phyloP scores from a whole-genome alignment of 345 rosid genomes.

The Hypericum perforatum region DNA sequence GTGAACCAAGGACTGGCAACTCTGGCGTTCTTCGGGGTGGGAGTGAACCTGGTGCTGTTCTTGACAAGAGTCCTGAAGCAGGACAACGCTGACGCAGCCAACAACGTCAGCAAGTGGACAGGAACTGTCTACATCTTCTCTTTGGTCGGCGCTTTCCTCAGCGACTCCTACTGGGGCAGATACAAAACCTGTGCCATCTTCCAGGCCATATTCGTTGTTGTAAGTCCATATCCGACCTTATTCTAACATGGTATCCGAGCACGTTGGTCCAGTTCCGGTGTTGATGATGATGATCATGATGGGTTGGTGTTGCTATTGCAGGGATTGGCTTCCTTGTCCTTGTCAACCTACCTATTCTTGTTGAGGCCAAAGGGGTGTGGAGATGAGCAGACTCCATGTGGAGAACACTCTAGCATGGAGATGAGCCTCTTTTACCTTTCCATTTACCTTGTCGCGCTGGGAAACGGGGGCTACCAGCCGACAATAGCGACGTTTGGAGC shows the following conservation, averaged over 20 bases:
- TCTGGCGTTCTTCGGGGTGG: constrained; percentile 95
- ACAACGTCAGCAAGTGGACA: constrained; percentile 98
- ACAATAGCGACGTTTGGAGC: constrained; percentile 93
- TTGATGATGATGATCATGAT: too few species aligned
- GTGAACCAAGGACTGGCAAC: constrained; percentile 98
- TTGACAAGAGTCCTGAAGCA: constrained; percentile 88
- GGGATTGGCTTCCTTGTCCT: constrained; percentile 69
- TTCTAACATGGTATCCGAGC: too few species aligned
- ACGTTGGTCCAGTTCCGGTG: too few species aligned
- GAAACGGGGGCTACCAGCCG: constrained; percentile 98
- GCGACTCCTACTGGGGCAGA: constrained; percentile 99
- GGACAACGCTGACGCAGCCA: constrained; percentile 93
- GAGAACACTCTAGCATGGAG: constrained; percentile 60
- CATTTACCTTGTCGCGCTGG: constrained; percentile 76
- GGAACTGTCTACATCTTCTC: constrained; percentile 99
- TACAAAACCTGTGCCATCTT: constrained; percentile 97
- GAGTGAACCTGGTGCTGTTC: constrained; percentile 90
- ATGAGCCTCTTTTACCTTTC: constrained; percentile 74
- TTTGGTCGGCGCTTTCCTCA: constrained; percentile 88
- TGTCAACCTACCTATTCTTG: constrained; percentile 68
- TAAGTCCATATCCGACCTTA: constrained; percentile 24
- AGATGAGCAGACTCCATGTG: constrained; percentile 49
- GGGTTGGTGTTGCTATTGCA: constrained; percentile 18
- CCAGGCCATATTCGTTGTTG: constrained; percentile 84
- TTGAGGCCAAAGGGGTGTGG: constrained; percentile 85